phyloP scores from a whole-genome alignment of 2,329 filamentous ascomycete species.

The Ophiocordyceps unilateralis region DNA sequence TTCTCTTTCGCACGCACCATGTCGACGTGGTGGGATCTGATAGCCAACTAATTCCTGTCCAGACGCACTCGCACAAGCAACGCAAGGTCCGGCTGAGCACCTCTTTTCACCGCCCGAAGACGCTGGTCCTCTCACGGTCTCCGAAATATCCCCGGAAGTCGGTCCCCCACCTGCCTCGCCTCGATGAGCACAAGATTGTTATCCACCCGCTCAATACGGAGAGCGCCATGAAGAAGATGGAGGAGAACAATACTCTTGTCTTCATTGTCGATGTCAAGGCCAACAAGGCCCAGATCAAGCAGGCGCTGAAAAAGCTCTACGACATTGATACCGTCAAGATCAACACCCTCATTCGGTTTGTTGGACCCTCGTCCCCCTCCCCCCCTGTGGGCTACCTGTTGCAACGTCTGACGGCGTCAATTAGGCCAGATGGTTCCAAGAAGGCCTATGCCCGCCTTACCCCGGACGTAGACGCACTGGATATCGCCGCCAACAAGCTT shows the following conservation, averaged over 20 bases:
- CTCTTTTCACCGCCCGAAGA: conserved; percentile 97
- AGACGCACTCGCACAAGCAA: conserved; percentile 58
- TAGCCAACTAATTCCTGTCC: neutral
- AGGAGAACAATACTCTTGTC: conserved; percentile 99
- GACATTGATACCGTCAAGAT: conserved; percentile 97
- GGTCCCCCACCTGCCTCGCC: conserved; percentile 71
- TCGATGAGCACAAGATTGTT: conserved; percentile 96
- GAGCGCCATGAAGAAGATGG: conserved; percentile 99
- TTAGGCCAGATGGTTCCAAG: conserved; percentile 81
- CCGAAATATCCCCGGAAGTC: conserved; percentile 97
- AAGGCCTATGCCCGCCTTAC: conserved; percentile 97
- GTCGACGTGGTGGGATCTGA: neutral
- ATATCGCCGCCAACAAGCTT: conserved; percentile 98
- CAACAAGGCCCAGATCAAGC: conserved; percentile 99
- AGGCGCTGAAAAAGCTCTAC: conserved; percentile 96
- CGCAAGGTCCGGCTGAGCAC: conserved; percentile 84
- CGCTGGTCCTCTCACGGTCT: conserved; percentile 71
- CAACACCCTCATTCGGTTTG: conserved; percentile 95
- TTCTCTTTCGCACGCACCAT: neutral
- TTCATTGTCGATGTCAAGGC: conserved; percentile 95
- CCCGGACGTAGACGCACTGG: conserved; percentile 90
- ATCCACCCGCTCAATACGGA: conserved; percentile 98
- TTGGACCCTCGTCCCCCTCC: conserved; percentile 3
- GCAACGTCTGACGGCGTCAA: neutral
- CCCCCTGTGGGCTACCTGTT: rapidly evolving